Conservation (phyloP, 768 basidiomycete genomes). For the Rhizopogon roseolus region DNA sequence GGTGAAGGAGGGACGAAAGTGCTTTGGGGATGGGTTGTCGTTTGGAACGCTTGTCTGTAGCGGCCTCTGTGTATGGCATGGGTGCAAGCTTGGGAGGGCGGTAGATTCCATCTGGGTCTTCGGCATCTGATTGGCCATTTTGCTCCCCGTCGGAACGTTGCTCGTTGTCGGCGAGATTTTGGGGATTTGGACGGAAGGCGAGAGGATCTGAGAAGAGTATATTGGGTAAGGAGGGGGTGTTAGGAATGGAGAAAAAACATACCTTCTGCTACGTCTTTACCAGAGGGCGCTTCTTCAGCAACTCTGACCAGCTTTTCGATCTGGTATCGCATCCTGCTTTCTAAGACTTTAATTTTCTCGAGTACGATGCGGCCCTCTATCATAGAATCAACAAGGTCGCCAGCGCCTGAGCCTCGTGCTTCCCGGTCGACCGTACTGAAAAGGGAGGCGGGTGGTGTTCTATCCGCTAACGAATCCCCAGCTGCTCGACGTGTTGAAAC, state of each 20-base stretch:
- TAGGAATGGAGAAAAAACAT: constrained; percentile 10
- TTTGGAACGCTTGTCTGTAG: constrained; percentile 39
- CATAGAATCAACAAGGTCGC: constrained; percentile 77
- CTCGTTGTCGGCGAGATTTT: constrained; percentile 53
- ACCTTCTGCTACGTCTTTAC: constrained; percentile 55
- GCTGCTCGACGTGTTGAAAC: constrained; percentile 64
- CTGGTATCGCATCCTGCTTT: constrained; percentile 88
- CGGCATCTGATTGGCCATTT: constrained; percentile 6
- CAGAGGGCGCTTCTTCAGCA: constrained; percentile 54
- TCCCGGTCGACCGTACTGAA: constrained; percentile 52
- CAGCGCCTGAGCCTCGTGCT: constrained; percentile 51
- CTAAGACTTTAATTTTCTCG: constrained; percentile 84
- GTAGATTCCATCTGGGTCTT: constrained; percentile 52
- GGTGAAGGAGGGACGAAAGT: constrained; percentile 46
- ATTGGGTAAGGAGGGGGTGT: not conserved
- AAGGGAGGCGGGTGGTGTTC: constrained; percentile 42
- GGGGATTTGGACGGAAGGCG: constrained; percentile 87
- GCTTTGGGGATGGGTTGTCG: constrained; percentile 61
- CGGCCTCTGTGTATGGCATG: constrained; percentile 72
- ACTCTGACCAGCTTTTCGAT: constrained; percentile 88
- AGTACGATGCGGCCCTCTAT: constrained; percentile 78
- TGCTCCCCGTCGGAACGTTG: constrained; percentile 28
- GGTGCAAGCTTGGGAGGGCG: constrained; percentile 87
- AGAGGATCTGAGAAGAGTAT: constrained; percentile 63
- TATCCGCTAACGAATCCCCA: constrained; percentile 55